Conservation (phyloP, 176 grass and related monocot species). For the Metroxylon sagu region DNA sequence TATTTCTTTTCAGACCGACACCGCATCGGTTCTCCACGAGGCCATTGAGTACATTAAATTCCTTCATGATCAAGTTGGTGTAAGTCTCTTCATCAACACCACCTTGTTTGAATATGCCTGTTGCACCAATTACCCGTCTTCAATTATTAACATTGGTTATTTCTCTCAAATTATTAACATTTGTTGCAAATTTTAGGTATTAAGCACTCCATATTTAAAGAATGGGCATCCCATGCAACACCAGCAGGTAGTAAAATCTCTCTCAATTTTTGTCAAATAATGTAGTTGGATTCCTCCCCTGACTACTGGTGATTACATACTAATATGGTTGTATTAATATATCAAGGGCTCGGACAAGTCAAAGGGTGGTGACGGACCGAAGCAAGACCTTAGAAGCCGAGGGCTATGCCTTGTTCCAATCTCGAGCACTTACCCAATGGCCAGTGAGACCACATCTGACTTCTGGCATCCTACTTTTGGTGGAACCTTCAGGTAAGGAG, state of each 20-base stretch:
- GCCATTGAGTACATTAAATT: slow-evolving; percentile 89
- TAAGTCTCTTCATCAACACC: slow-evolving; percentile 23
- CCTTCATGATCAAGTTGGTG: slow-evolving; percentile 78
- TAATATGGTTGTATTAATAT: too few species aligned
- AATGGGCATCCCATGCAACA: slow-evolving; percentile 34
- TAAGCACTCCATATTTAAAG: slow-evolving; percentile 75
- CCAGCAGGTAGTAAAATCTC: slow-evolving; percentile 30
- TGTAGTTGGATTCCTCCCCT: too few species aligned
- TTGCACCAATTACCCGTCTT: too few species aligned
- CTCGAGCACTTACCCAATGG: slow-evolving; percentile 54
- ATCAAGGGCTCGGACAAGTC: slow-evolving; percentile 29
- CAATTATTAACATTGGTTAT: too few species aligned
- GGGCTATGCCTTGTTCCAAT: slow-evolving; percentile 79
- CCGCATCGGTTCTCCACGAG: slow-evolving; percentile 97
- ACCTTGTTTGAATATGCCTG: too few species aligned
- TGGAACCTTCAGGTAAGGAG: slow-evolving; percentile 54
- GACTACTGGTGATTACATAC: too few species aligned
- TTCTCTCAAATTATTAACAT: too few species aligned
- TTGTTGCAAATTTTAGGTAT: slow-evolving; percentile 28
- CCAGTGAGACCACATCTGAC: slow-evolving; percentile 36
- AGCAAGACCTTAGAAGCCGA: slow-evolving; percentile 52
- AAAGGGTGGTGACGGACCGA: slow-evolving; percentile 24
- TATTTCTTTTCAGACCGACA: slow-evolving; percentile 51
- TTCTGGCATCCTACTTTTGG: slow-evolving; percentile 85
- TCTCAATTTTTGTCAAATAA: not conserved